Evolutionary conservation across 163 green algal species (phyloP), one percentile per base, ranked within the genome.

Genomic region (Scenedesmus sp.): DNA sequence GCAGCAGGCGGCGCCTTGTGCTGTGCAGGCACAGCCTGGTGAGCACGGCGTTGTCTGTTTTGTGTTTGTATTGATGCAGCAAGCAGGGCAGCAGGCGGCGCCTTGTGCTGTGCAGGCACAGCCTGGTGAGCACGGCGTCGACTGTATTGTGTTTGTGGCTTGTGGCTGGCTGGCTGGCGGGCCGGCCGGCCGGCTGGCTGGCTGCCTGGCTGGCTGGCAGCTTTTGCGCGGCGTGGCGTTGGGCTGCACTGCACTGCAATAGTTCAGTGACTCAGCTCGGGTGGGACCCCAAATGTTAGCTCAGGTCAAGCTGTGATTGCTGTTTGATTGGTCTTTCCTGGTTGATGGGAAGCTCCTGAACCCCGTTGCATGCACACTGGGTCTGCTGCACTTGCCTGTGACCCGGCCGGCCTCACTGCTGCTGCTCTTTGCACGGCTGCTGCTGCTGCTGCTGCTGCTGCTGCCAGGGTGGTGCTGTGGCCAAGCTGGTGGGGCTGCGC

Each of bases 381-480:
- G 13, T 82, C 54, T 55, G 13, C 76, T 56, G 26, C 76, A 84
- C 76, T 7, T 59, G 23, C n/a, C n/a, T 12, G 6, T 57, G 5
- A 23, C 54, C 2, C 55, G 66, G n/a, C 52, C 34, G 34, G 34
- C 34, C 34, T 46, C 34, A 46, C 0, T 57, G 52, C 67, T 79
- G 52, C 55, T 81, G 15, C 83, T 90, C 26, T 55, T n/a, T 89
- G 13, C 62, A 82, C 26, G 16, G 55, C 18, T 62, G 57, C 52
- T 59, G 34, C 2, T 67, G 12, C 18, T 89, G 84, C 66, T 79
- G 60, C 52, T 85, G 52, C 57, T 60, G 20, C 52, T 4, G 46
- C 52, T 92, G 64, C 0, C 85, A 97, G 91, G 96, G 96, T 57
- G 97, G 97, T 13, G 97, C 96, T 3, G 96, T 99, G 4, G 96